Evolutionary conservation across 345 rosid genomes (phyloP).

Genomic region (Gossypium longicalyx): DNA sequence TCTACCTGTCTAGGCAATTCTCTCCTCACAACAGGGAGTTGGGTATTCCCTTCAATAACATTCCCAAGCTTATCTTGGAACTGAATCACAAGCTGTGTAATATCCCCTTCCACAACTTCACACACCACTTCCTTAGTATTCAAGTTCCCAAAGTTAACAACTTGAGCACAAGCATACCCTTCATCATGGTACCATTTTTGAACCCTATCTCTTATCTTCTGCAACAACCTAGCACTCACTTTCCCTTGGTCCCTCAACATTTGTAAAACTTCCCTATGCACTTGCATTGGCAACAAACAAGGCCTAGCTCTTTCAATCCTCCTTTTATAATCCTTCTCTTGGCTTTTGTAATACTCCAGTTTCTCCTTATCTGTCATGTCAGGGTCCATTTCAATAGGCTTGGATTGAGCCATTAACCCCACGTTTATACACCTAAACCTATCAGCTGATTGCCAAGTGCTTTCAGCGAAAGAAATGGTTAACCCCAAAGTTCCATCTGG

Average conservation of each 20-base stretch:
- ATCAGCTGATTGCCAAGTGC: not conserved
- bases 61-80: conserved; percentile 94
- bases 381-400: conserved; percentile 79
- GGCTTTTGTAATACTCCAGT: conserved; percentile 69
- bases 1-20: conserved; percentile 81
- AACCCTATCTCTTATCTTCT: conserved; percentile 88
- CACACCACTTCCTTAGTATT: conserved; percentile 94
- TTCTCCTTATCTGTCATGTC: conserved; percentile 98
- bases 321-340: conserved; percentile 86
- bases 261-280: conserved; percentile 61
- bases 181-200: conserved; percentile 97
- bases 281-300: conserved; percentile 57
- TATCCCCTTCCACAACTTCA: conserved; percentile 97
- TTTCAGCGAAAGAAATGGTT: conserved; percentile 8
- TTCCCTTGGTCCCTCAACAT: conserved; percentile 75
- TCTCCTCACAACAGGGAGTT: conserved; percentile 66
- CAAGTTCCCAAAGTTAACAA: conserved; percentile 93
- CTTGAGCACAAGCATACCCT: conserved; percentile 97
- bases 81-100: conserved; percentile 75
- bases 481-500: conserved; percentile 72
- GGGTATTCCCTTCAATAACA: conserved; percentile 90
- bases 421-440: conserved; percentile 87
- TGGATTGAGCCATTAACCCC: conserved; percentile 77
- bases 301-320: conserved; percentile 80
- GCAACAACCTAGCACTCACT: conserved; percentile 87